Percentiles rank a stretch among this genome's conserved stretches.
These are phyloP conservation scores for Psilocybe sp. DNA, from an alignment of 768 basidiomycete genomes.

Conservation along the genomic window DNA sequence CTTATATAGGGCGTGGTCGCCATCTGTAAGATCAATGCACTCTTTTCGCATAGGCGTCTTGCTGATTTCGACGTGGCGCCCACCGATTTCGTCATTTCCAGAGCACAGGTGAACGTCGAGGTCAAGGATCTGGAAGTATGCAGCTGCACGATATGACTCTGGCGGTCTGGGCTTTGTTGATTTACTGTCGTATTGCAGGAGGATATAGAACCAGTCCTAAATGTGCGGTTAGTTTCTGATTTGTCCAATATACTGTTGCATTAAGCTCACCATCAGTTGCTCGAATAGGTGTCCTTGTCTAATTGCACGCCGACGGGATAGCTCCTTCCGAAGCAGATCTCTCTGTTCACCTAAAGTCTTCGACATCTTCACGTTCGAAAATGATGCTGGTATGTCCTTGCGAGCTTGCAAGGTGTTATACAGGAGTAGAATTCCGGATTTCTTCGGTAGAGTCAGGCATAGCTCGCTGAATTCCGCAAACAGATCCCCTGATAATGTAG, in stretches of 20 bases:
- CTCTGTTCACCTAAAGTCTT: no score
- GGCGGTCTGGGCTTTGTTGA: neutral
- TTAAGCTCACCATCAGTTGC: neutral
- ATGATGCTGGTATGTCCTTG: no score
- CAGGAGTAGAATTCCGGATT: neutral
- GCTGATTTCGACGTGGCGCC: neutral
- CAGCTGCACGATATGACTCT: neutral
- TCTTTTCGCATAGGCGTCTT: neutral
- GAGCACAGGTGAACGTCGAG: slow-evolving; percentile 1
- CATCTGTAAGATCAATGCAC: neutral
- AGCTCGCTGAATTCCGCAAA: neutral
- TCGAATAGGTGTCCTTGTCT: neutral
- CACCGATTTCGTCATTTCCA: neutral
- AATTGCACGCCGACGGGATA: no score
- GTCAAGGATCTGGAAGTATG: slow-evolving; percentile 1
- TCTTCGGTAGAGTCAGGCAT: neutral
- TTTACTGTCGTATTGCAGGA: no score
- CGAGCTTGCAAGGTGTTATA: no score
- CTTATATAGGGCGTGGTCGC: neutral
- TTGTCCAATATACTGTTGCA: neutral
- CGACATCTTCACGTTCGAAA: no score
- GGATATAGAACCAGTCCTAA: slow-evolving; percentile 6
- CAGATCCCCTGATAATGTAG: neutral
- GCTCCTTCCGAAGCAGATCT: no score
- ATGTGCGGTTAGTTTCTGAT: neutral